These are phyloP conservation scores for Prunus mira DNA, from an alignment of 306 rosid genomes.

Conservation along the genomic window DNA sequence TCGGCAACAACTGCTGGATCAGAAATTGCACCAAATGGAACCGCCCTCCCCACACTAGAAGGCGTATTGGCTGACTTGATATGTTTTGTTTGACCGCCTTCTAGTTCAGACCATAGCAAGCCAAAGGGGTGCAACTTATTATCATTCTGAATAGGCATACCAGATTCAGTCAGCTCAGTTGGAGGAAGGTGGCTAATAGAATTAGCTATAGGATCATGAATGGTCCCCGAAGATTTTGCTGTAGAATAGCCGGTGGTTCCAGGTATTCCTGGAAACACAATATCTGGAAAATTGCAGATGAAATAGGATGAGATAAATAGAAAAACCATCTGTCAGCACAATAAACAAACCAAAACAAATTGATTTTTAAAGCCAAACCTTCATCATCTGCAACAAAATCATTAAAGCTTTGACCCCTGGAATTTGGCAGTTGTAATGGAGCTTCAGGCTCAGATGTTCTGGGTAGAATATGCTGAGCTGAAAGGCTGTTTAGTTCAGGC, in stretches of 20 bases:
- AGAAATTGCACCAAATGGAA: slow-evolving; percentile 33
- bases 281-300: slow-evolving; percentile 30
- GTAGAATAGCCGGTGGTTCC: slow-evolving; percentile 27
- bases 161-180: slow-evolving; percentile 36
- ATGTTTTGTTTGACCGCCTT: slow-evolving; percentile 34
- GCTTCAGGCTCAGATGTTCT: slow-evolving; percentile 36
- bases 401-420: slow-evolving; percentile 37
- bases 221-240: slow-evolving; percentile 30
- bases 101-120: slow-evolving; percentile 59
- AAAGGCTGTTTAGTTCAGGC: slow-evolving; percentile 29
- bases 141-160: slow-evolving; percentile 36
- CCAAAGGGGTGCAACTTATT: slow-evolving; percentile 58
- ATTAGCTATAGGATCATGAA: slow-evolving; percentile 23
- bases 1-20: slow-evolving; percentile 40
- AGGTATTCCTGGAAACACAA: slow-evolving; percentile 43
- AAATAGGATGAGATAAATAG: neutral
- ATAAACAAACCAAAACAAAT: neutral
- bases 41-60: slow-evolving; percentile 32
- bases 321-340: neutral
- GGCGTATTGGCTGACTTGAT: slow-evolving; percentile 27
- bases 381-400: slow-evolving; percentile 40
- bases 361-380: slow-evolving; percentile 34
- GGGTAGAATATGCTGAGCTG: slow-evolving; percentile 33
- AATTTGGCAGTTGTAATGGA: slow-evolving; percentile 31
- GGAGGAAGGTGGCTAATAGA: slow-evolving; percentile 24